Percentiles rank a stretch among this genome's conserved stretches.
These are phyloP conservation scores for Prillingera fragicola DNA, from an alignment of 1,284 basidiomycete genomes.

Conservation along the genomic window DNA sequence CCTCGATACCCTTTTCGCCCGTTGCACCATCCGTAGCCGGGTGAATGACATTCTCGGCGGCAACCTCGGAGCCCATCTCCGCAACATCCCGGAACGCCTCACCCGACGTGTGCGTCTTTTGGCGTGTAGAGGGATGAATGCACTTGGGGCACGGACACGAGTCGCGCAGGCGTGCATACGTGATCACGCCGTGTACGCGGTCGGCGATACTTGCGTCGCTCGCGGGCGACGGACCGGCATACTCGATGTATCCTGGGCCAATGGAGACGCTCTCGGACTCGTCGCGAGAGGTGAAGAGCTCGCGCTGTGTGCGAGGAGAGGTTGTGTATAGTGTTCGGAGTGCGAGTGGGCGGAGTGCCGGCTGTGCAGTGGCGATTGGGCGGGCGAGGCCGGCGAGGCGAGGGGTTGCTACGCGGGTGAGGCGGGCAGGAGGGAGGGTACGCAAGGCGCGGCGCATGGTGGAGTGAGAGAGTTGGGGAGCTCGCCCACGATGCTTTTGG, in stretches of 20 bases:
- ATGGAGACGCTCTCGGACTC: slow-evolving; percentile 8
- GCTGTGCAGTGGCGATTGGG: not conserved
- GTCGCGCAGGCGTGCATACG: slow-evolving; percentile 55
- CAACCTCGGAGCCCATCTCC: slow-evolving; percentile 50
- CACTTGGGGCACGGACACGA: slow-evolving; percentile 57
- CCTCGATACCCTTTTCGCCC: slow-evolving; percentile 7
- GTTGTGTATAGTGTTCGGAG: not conserved
- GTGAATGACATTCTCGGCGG: slow-evolving; percentile 37
- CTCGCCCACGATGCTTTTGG: too few relatives aligned
- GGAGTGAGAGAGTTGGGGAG: too few relatives aligned
- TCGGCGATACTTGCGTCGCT: slow-evolving; percentile 1
- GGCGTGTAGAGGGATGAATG: slow-evolving; percentile 66
- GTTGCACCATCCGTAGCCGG: not conserved
- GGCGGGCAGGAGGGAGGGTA: not conserved
- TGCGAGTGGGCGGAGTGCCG: not conserved
- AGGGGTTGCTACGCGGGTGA: too few relatives aligned
- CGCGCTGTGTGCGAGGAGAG: too few relatives aligned
- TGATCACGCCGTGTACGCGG: slow-evolving; percentile 9
- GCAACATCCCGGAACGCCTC: slow-evolving; percentile 13
- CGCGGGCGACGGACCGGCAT: slow-evolving; percentile 7
- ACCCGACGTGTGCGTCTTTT: slow-evolving; percentile 62
- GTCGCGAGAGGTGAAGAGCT: not conserved
- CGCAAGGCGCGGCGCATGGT: not conserved
- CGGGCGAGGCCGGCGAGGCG: not conserved
- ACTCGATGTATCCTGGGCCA: slow-evolving; percentile 11